These are phyloP conservation scores for Conoideocrella luteorostrata DNA, from an alignment of 2,329 filamentous ascomycete species.

Conservation along the genomic window DNA sequence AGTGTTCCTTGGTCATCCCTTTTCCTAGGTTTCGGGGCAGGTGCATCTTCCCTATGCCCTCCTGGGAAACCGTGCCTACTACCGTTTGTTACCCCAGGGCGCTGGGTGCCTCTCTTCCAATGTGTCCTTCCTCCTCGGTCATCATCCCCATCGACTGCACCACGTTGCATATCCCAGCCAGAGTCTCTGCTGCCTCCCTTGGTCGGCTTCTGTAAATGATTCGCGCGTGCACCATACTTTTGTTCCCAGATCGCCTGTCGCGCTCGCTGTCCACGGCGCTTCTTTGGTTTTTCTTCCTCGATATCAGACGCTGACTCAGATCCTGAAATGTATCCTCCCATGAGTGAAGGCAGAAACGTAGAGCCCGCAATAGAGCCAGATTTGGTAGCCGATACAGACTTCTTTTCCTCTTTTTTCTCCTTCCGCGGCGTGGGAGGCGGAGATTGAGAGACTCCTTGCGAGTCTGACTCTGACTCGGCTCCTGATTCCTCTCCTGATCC, in stretches of 20 bases:
- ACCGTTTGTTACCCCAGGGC: conserved; percentile 22
- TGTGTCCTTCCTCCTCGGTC: conserved; percentile 31
- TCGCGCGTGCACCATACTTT: conserved; percentile 67
- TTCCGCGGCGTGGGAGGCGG: conserved; percentile 21
- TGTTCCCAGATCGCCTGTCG: conserved; percentile 74
- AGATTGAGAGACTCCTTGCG: conserved; percentile 19
- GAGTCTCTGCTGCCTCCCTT: conserved; percentile 33
- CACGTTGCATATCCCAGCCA: conserved; percentile 53
- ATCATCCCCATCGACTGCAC: conserved; percentile 42
- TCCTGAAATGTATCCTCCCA: conserved; percentile 74
- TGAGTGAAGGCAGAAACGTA: conserved; percentile 67
- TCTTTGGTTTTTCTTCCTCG: conserved; percentile 54
- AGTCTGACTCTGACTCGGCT: conserved; percentile 20
- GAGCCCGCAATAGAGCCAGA: conserved; percentile 31
- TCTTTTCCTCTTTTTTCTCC: conserved; percentile 13
- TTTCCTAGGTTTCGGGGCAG: conserved; percentile 25
- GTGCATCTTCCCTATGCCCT: conserved; percentile 6
- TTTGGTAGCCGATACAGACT: conserved; percentile 14
- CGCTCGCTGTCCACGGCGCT: conserved; percentile 75
- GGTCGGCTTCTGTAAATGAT: conserved; percentile 48
- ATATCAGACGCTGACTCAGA: conserved; percentile 65
- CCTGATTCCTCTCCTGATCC: conserved; percentile 23
- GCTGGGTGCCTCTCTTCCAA: conserved; percentile 47
- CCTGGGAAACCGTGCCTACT: neutral
- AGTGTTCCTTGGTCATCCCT: conserved; percentile 46